phyloP scores from a whole-genome alignment of 495 filamentous ascomycete genomes.

The Penicillium odoratum region DNA sequence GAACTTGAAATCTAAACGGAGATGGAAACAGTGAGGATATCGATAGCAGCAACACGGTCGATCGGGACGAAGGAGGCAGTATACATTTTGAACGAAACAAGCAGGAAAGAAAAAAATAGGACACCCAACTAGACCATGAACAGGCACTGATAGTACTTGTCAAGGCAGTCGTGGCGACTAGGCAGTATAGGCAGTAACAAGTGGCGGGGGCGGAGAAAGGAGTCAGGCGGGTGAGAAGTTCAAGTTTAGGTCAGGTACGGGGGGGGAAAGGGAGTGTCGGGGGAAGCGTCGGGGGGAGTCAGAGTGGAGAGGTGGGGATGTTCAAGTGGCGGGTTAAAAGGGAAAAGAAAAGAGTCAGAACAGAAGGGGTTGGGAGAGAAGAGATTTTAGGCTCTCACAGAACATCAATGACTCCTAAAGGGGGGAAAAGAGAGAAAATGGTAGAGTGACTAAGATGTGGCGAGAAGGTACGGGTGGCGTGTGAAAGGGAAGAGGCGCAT shows the following conservation, averaged over 20 bases:
- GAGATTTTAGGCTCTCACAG: constrained; percentile 13
- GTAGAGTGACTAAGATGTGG: constrained; percentile 26
- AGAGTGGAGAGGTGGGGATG: constrained; percentile 9
- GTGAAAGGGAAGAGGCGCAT: constrained; percentile 20
- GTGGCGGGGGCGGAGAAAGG: constrained; percentile 2
- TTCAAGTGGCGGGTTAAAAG: background rate
- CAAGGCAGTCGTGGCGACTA: constrained; percentile 27
- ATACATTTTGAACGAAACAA: constrained; percentile 32
- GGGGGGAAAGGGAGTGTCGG: background rate
- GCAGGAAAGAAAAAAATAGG: constrained; percentile 9
- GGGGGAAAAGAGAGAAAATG: constrained; percentile 3
- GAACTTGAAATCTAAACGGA: constrained; percentile 14
- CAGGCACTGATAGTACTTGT: constrained; percentile 22
- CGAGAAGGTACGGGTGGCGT: constrained; percentile 28
- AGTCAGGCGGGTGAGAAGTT: background rate
- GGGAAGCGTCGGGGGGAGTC: background rate
- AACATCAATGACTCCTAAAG: constrained; percentile 18
- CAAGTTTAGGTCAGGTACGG: constrained; percentile 2
- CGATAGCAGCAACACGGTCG: constrained; percentile 29
- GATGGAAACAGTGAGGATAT: constrained; percentile 24
- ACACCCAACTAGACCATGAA: constrained; percentile 28
- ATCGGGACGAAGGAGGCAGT: constrained; percentile 29
- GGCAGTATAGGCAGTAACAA: constrained; percentile 6
- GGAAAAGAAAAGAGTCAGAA: constrained; percentile 7
- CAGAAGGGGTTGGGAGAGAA: constrained; percentile 1